Percentiles rank a stretch among this genome's conserved stretches.
Evolutionary conservation across 441 rosid species (phyloP).

Genomic region (Arabidopsis lyrata): DNA sequence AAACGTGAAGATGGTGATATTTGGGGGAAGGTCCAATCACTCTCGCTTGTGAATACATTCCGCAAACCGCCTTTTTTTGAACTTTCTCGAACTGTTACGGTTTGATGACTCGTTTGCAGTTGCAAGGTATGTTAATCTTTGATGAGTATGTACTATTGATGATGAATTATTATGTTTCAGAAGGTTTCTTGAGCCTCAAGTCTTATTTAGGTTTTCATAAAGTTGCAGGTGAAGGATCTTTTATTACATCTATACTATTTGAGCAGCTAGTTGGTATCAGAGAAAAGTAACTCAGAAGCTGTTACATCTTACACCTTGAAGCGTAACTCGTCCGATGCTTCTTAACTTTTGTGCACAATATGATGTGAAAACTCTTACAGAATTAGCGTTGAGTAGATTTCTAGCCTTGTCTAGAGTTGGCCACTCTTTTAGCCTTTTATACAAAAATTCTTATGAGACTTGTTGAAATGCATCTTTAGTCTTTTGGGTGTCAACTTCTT

Average conservation of each 20-base stretch:
- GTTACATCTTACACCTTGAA: neutral
- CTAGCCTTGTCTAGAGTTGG: neutral
- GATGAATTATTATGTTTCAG: neutral
- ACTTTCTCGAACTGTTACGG: constrained; percentile 7
- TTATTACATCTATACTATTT: neutral
- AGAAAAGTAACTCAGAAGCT: neutral
- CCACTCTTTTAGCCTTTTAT: neutral
- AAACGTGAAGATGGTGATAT: neutral
- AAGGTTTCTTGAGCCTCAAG: neutral
- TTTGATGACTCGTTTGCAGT: constrained; percentile 9
- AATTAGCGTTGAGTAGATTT: neutral
- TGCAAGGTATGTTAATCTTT: constrained; percentile 1
- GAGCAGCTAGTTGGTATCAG: neutral
- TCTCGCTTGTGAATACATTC: neutral
- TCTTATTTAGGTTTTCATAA: neutral
- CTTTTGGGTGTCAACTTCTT: no score
- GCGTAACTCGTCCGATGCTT: neutral
- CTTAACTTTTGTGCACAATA: neutral
- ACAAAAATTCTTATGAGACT: neutral
- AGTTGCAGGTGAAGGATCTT: neutral
- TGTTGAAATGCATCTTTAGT: neutral
- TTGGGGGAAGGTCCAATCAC: constrained; percentile 6
- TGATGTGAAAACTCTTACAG: neutral
- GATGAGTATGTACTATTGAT: neutral
- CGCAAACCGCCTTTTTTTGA: neutral